Base-by-base conservation (phyloP, 177 flowering plant species). In the Vitis hybrid region DNA sequence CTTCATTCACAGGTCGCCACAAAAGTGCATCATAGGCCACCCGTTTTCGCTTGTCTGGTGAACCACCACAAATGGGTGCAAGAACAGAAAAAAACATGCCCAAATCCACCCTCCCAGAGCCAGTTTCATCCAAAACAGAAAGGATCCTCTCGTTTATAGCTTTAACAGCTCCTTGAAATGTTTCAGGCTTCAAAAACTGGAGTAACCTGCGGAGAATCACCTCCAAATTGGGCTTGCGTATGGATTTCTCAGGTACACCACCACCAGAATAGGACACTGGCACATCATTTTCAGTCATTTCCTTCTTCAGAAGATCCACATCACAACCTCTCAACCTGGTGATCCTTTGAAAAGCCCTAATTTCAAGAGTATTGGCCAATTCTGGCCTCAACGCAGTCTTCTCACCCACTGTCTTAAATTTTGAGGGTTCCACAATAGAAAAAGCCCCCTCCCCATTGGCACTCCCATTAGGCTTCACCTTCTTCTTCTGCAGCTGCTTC, bases 51-150 rank as follows among this genome's bases (percentile, higher is more conserved):
- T 79, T 93, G 5, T 92, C 97, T 0, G 83, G 73, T 29, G 87
- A 29, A 10, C 99, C 98, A 60, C 85, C 68, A 62, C 98, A 95
- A 12, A 95, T 77, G 56, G 98, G 98, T n/a, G 99, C 92, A 60
- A 95, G 75, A 65, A 95, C 58, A 18, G 98, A 97, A 76, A 75
- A 95, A 75, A 95, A 89, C 91, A 91, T 86, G 57, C 98, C 97
- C 78, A 95, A 67, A 74, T 95, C 99, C 22, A 95, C 87, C 76
- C 97, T 83, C 14, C 94, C 94, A 1, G 91, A 82, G 50, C 92
- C 94, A 1, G 86, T 65, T 13, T 78, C 89, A 70, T 95, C 99
- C 81, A 95, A 69, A 9, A 86, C 82, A 58, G 87, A 81, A 18
- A 95, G 83, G 29, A 95, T 81, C 63, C 85, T 86, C 89, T 89